phyloP scores from a whole-genome alignment of 2,329 filamentous ascomycete genomes.

The Nigrograna mackinnonii region DNA sequence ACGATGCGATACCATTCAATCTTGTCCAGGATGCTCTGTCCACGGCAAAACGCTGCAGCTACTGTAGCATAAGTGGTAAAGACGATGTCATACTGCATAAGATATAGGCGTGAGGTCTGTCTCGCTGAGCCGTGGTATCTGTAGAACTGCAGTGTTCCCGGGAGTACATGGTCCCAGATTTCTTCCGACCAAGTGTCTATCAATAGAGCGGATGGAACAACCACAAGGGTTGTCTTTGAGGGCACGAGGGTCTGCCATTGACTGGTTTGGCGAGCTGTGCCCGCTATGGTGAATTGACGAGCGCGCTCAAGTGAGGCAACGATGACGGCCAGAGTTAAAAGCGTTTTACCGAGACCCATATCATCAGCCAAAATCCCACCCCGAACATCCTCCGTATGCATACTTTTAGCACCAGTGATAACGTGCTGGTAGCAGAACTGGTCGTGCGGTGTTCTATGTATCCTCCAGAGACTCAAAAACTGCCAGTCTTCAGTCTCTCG shows the following conservation, averaged over 20 bases:
- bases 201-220: too few relatives aligned
- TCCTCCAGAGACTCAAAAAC: constrained; percentile 8
- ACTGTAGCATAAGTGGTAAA: constrained; percentile 23
- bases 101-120: too few relatives aligned
- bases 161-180: too few relatives aligned
- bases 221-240: not conserved
- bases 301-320: too few relatives aligned
- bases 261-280: too few relatives aligned
- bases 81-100: constrained; percentile 4
- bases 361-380: constrained; percentile 21
- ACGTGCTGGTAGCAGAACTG: constrained; percentile 3
- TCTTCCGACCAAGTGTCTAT: too few relatives aligned
- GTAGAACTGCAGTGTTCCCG: too few relatives aligned
- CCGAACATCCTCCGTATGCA: not conserved
- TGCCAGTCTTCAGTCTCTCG: constrained; percentile 10
- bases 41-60: constrained; percentile 5
- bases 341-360: constrained; percentile 22
- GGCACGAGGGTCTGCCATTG: too few relatives aligned
- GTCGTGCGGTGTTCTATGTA: not conserved
- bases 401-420: not conserved
- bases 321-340: constrained; percentile 17
- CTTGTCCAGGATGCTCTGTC: constrained; percentile 3
- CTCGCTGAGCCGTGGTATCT: too few relatives aligned
- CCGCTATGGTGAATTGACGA: too few relatives aligned
- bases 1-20: constrained; percentile 24